These are phyloP conservation scores for Aspergillus spinulosporus DNA, from an alignment of 2,329 filamentous ascomycete species.

Conservation along the genomic window DNA sequence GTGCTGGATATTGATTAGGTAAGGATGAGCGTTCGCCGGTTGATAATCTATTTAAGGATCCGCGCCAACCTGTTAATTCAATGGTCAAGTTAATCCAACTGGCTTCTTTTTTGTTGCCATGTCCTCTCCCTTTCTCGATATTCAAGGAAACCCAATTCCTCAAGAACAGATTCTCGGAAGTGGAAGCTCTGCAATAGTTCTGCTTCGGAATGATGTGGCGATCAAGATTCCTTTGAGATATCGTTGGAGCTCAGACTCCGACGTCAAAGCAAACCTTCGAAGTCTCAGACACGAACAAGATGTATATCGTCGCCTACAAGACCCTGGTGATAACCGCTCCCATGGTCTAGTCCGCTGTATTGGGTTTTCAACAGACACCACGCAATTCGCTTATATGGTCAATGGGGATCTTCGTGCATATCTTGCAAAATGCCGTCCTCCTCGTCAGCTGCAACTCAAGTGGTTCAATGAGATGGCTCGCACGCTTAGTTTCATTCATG, in stretches of 20 bases:
- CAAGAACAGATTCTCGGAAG: slow-evolving; percentile 18
- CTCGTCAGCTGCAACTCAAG: slow-evolving; percentile 23
- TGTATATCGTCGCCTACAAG: slow-evolving; percentile 23
- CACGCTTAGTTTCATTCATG: slow-evolving; percentile 29
- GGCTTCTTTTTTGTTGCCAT: not conserved
- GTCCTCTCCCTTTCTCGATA: slow-evolving; percentile 17
- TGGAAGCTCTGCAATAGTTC: slow-evolving; percentile 20
- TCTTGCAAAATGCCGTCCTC: slow-evolving; percentile 20
- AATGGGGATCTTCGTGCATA: slow-evolving; percentile 31
- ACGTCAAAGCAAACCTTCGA: slow-evolving; percentile 21
- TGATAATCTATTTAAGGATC: not conserved
- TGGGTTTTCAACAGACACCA: slow-evolving; percentile 18
- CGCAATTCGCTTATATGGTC: slow-evolving; percentile 24
- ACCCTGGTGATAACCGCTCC: slow-evolving; percentile 10
- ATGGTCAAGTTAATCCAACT: not conserved
- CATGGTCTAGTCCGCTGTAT: slow-evolving; percentile 24
- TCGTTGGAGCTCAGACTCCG: slow-evolving; percentile 17
- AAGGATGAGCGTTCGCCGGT: no score
- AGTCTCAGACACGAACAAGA: slow-evolving; percentile 23
- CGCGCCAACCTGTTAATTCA: not conserved
- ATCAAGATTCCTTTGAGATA: slow-evolving; percentile 23
- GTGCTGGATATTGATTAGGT: no score
- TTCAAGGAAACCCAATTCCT: slow-evolving; percentile 18
- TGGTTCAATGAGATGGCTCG: slow-evolving; percentile 29
- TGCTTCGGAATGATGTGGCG: slow-evolving; percentile 19